Percentiles rank a stretch among this genome's conserved stretches.
Evolutionary conservation across 2,329 filamentous ascomycete genomes (phyloP).

Genomic region (Alternaria solani): DNA sequence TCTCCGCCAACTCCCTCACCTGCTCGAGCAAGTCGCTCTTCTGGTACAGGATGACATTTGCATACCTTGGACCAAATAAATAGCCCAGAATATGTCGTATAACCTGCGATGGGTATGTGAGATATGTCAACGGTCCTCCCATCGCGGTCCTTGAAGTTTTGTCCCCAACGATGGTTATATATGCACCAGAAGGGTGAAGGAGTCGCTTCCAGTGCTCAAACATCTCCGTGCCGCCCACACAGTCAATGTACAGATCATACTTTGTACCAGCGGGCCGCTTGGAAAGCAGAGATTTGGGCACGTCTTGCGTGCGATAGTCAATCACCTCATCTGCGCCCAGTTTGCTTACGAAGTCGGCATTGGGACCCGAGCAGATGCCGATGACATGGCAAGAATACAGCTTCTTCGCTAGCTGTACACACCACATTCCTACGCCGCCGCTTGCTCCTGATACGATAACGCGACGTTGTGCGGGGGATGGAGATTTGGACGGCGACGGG

Average conservation of each 20-base stretch:
- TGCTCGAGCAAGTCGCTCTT: conserved; percentile 37
- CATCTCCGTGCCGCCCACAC: conserved; percentile 59
- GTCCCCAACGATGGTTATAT: conserved; percentile 53
- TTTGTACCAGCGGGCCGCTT: conserved; percentile 43
- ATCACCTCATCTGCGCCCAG: conserved; percentile 61
- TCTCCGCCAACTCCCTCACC: conserved; percentile 32
- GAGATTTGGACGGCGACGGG: conserved; percentile 8
- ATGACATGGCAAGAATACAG: conserved; percentile 54
- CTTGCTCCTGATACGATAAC: conserved; percentile 43
- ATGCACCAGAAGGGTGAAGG: conserved; percentile 49
- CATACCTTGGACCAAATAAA: conserved; percentile 40
- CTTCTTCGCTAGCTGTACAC: conserved; percentile 52
- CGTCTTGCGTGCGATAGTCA: conserved; percentile 45
- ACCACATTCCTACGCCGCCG: conserved; percentile 45
- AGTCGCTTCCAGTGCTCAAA: conserved; percentile 47
- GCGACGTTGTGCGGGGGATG: conserved; percentile 21
- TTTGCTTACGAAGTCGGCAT: conserved; percentile 55
- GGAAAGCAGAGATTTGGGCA: conserved; percentile 42
- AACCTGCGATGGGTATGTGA: conserved; percentile 40
- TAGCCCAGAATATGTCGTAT: conserved; percentile 33
- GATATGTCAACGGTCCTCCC: conserved; percentile 45
- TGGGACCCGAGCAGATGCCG: conserved; percentile 59
- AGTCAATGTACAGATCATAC: conserved; percentile 60
- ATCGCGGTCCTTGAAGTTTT: conserved; percentile 52
- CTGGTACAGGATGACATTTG: conserved; percentile 35